A percentile compares a stretch with the other conserved stretches of the same genome.
Conservation (phyloP, 306 rosid species). For the Parietaria judaica region DNA sequence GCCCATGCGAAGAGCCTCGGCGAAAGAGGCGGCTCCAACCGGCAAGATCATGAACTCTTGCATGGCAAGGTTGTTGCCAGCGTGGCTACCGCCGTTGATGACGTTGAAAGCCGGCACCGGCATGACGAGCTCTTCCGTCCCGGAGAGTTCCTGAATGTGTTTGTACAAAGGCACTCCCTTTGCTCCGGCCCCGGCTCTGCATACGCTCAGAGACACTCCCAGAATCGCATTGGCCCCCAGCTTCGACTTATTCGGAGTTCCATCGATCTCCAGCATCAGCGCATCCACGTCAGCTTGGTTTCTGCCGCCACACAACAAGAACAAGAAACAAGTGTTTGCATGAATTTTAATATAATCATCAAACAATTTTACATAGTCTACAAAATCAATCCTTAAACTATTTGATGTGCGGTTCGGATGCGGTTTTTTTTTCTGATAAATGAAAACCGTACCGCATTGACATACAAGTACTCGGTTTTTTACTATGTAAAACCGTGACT, state of each 20-base stretch:
- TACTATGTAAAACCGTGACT: no score
- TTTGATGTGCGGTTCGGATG: no score
- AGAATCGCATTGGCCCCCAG: slow-evolving; percentile 95
- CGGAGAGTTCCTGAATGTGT: slow-evolving; percentile 85
- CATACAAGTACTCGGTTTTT: no score
- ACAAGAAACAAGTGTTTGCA: no score
- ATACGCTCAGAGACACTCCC: slow-evolving; percentile 88
- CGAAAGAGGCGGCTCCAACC: slow-evolving; percentile 82
- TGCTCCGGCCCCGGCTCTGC: slow-evolving; percentile 98
- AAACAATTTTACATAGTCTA: no score
- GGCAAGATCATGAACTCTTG: slow-evolving; percentile 98
- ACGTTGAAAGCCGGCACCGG: slow-evolving; percentile 99
- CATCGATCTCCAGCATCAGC: slow-evolving; percentile 89
- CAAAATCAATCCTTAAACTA: no score
- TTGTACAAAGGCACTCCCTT: slow-evolving; percentile 81
- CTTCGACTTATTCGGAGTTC: slow-evolving; percentile 90
- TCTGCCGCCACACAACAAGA: slow-evolving; percentile 33
- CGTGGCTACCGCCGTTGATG: slow-evolving; percentile 94
- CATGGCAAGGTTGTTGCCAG: slow-evolving; percentile 96
- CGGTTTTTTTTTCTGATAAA: no score
- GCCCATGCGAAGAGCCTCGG: slow-evolving; percentile 91
- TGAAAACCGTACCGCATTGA: no score
- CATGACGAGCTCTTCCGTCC: slow-evolving; percentile 91
- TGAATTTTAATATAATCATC: no score
- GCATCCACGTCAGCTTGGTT: slow-evolving; percentile 88